Percentiles rank a stretch among this genome's conserved stretches.
Evolutionary conservation across 306 rosid genomes (phyloP).

Genomic region (Chamaecrista fasciculata): DNA sequence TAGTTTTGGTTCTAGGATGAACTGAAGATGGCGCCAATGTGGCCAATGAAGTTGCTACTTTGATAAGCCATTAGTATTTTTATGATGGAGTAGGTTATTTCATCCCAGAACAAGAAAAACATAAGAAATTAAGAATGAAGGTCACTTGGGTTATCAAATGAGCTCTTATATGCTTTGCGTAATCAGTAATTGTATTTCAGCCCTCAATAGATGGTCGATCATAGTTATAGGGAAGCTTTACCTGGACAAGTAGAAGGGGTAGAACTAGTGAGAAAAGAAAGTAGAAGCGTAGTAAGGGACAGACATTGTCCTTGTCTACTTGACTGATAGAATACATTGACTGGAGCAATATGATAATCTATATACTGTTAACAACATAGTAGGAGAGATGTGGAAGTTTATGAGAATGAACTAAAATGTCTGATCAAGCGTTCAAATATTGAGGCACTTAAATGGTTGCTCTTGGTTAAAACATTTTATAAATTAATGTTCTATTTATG

Average conservation of each 20-base stretch:
- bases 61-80: neutral
- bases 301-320: conserved; percentile 5
- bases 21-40: neutral
- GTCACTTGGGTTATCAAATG: conserved; percentile 15
- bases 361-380: conserved; percentile 18
- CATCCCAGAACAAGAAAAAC: conserved; percentile 17
- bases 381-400: conserved; percentile 14
- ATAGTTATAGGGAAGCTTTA: neutral
- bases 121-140: neutral
- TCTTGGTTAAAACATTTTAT: neutral
- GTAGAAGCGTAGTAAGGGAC: neutral
- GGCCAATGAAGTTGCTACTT: conserved; percentile 5
- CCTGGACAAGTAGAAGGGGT: neutral
- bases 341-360: conserved; percentile 5
- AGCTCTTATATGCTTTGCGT: conserved; percentile 20
- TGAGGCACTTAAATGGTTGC: conserved; percentile 14
- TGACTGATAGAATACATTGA: conserved; percentile 8
- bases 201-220: conserved; percentile 4
- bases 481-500: conserved; percentile 7
- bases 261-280: conserved; percentile 1
- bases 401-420: conserved; percentile 8
- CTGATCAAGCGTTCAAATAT: conserved; percentile 16
- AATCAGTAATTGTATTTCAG: conserved; percentile 11
- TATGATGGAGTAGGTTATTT: neutral
- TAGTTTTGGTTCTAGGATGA: conserved; percentile 11